Base-by-base conservation (phyloP, 2,329 filamentous ascomycete species). In the Dothistroma septosporum region DNA sequence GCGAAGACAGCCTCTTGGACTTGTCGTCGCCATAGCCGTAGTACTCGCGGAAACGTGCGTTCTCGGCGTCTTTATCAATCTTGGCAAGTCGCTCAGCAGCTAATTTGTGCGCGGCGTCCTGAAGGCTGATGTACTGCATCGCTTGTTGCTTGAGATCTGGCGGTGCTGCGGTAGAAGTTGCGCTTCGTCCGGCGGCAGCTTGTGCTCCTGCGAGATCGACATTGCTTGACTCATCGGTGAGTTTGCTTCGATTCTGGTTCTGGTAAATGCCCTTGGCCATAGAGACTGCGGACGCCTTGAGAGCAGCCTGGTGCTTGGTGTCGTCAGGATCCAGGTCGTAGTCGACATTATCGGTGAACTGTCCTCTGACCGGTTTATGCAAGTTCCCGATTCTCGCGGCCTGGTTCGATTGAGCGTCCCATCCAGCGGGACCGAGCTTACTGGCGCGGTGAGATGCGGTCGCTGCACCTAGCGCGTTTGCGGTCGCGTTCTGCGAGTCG, bases 201-300 rank as follows among this genome's bases (percentile, higher is more conserved):
- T 73, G 57, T 65, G 74, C 60, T 24, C 60, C 68, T 28, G 57
- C 64, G 31, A 61, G 31, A 37, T 64, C 57, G 9, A 58, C 66
- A 19, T 58, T 68, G 9, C 65, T 62, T 2, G 67, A 61, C 46
- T 68, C 65, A 12, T 61, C 55, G 14, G 59, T 57, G 37, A 70
- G 60, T 4, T 59, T 64, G 2, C 64, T 64, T 4, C 70, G 69
- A 48, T 72, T 82, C 62, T 82, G 84, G 63, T 90, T 85, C 11
- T 80, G 84, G 72, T 92, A 96, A 86, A 96, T 93, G 67, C 88
- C 85, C 75, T 88, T 89, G 7, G 92, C 92, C 91, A 97, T 96
- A 11, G 89, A 90, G 2, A 96, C 80, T 2, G 92, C 91, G 21
- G 91, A 93, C 32, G 91, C 90, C 64, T 88, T 88, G 2, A 96